Evolutionary conservation across 805 yeast species (phyloP).

Genomic region (Kodamaea jinghongensis): DNA sequence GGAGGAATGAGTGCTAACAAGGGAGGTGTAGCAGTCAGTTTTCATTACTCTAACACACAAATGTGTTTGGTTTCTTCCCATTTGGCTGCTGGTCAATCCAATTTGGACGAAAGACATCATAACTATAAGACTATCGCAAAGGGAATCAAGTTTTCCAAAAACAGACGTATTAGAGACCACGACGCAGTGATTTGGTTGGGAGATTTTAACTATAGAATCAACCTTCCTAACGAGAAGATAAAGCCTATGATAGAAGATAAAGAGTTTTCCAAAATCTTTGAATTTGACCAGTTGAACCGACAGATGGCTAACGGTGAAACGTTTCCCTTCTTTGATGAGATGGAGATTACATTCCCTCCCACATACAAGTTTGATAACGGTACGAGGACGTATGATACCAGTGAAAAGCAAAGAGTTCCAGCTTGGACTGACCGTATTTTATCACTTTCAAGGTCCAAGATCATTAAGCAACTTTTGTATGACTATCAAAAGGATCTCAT

Average conservation of each 20-base stretch:
- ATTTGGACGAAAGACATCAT: slow-evolving; percentile 78
- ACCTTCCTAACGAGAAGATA: slow-evolving; percentile 70
- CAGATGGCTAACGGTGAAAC: slow-evolving; percentile 75
- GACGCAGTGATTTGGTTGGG: slow-evolving; percentile 93
- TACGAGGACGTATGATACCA: slow-evolving; percentile 74
- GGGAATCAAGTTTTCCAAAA: slow-evolving; percentile 62
- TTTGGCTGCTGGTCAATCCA: slow-evolving; percentile 88
- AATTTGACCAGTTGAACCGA: slow-evolving; percentile 72
- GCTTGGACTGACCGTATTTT: slow-evolving; percentile 95
- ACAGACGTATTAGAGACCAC: slow-evolving; percentile 67
- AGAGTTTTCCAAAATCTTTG: slow-evolving; percentile 51
- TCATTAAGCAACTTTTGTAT: slow-evolving; percentile 59
- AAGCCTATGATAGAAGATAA: slow-evolving; percentile 49
- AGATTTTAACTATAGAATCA: slow-evolving; percentile 84
- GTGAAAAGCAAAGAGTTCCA: slow-evolving; percentile 91
- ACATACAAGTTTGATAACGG: slow-evolving; percentile 93
- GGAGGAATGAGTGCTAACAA: slow-evolving; percentile 86
- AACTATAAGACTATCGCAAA: slow-evolving; percentile 78
- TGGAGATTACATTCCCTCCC: slow-evolving; percentile 74
- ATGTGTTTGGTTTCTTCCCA: slow-evolving; percentile 83
- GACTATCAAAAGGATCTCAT: slow-evolving; percentile 52
- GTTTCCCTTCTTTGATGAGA: slow-evolving; percentile 78
- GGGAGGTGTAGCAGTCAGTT: slow-evolving; percentile 75
- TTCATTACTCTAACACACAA: slow-evolving; percentile 61
- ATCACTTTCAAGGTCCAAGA: slow-evolving; percentile 53